Base-by-base conservation (phyloP, 176 grass and related monocot species). In the Carex kokanica region DNA sequence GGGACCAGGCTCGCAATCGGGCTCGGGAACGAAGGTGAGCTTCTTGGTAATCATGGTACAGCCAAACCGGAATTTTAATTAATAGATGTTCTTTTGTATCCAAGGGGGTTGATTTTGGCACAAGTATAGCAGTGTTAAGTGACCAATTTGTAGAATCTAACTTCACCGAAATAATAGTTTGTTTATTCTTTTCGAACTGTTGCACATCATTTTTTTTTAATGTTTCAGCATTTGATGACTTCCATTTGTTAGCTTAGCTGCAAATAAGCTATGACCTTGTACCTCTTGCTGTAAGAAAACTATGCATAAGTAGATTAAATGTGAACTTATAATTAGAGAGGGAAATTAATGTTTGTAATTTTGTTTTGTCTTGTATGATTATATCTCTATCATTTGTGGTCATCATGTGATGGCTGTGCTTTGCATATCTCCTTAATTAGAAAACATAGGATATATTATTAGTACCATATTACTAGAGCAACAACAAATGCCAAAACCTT, bases 1-100 rank as follows among this genome's bases (percentile, higher is more conserved):
- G 88, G 18, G 95, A 98, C 87, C 92, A 89, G 12, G 60, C 61
- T 8, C 85, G 84, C 53, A 57, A 56, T 34, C 85, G 85, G 53
- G 64, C 45, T 49, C 45, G 45, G 45, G 45, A 49, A 12, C 45
- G 84, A 16, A 78, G 88, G 73, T 78, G 1, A 71, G 6, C 6
- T 9, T 54, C 47, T 70, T 41, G 5, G 59, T 20, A 10, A 23
- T 61, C 2, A 59, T 61, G 59, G 7, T 24, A 61, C 59, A 61
- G 8, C 20, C 8, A 61, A 21, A 25, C 20, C 8, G 59, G 20
- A 24, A 60, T 60, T 61, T 25, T 23, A 24, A 25, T 25, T 24
- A 60, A 59, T 15, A 18, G 16, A 57, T 57, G 15, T 57, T 57
- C 0, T 57, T 15, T 17, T 57, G 54, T 17, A 57, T 57, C 12